These are phyloP conservation scores for Collybiopsis luxurians DNA, from an alignment of 768 basidiomycete genomes.

Conservation along the genomic window DNA sequence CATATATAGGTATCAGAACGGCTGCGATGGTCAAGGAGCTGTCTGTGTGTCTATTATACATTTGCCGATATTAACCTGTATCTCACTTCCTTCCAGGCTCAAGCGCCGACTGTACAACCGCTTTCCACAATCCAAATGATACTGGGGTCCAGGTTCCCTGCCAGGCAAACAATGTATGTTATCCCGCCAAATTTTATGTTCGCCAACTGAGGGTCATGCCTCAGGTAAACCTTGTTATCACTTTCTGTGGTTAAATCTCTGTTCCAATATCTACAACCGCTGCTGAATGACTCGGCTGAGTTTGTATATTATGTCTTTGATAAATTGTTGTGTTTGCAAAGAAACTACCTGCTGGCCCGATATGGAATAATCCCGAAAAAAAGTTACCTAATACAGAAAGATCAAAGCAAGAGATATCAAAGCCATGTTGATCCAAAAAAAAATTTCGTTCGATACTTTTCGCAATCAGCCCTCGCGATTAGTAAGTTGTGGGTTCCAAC, in stretches of 20 bases:
- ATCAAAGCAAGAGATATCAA: no score
- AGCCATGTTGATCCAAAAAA: no score
- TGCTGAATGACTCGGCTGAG: no score
- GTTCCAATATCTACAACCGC: no score
- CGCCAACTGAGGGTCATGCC: background rate
- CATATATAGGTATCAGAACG: conserved; percentile 21
- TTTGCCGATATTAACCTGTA: background rate
- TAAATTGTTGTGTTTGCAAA: no score
- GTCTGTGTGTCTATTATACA: conserved; percentile 24
- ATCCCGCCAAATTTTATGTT: background rate
- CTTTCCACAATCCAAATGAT: conserved; percentile 26
- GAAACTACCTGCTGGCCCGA: no score
- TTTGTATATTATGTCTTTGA: no score
- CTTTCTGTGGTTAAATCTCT: conserved; percentile 6
- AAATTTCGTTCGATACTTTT: no score
- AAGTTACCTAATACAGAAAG: no score
- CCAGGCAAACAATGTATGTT: conserved; percentile 25
- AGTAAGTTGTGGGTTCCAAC: no score
- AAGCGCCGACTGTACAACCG: conserved; percentile 24
- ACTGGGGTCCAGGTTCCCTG: conserved; percentile 30
- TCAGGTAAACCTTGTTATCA: conserved; percentile 2
- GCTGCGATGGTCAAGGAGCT: conserved; percentile 23
- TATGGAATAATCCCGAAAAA: no score
- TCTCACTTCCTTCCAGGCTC: conserved; percentile 18
- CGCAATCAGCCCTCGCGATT: no score